These are phyloP conservation scores for Lupinus albus DNA, from an alignment of 306 rosid genomes.

Conservation along the genomic window DNA sequence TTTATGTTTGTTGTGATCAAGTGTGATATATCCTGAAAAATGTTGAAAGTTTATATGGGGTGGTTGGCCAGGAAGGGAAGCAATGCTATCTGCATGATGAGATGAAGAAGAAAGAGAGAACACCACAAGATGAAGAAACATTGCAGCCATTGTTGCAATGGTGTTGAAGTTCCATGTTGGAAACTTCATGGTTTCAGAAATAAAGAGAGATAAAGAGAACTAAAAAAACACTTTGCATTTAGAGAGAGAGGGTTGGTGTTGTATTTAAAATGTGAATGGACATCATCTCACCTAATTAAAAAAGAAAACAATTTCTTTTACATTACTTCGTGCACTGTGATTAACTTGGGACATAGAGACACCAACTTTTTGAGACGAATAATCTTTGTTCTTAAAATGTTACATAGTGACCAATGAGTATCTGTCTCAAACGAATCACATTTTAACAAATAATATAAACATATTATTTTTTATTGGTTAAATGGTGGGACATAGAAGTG, in stretches of 20 bases:
- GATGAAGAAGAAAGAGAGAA: slow-evolving; percentile 16
- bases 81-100: slow-evolving; percentile 48
- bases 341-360: too few species aligned
- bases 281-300: too few species aligned
- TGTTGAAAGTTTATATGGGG: slow-evolving; percentile 56
- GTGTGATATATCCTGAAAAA: slow-evolving; percentile 65
- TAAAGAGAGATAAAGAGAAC: not conserved
- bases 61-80: slow-evolving; percentile 63
- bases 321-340: too few species aligned
- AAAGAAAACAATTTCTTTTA: too few species aligned
- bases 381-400: too few species aligned
- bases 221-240: not conserved
- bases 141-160: slow-evolving; percentile 34
- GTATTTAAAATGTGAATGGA: slow-evolving; percentile 42
- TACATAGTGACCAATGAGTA: too few species aligned
- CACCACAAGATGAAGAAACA: slow-evolving; percentile 41
- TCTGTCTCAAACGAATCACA: too few species aligned
- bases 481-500: slow-evolving; percentile 44
- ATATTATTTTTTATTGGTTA: too few species aligned
- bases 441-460: too few species aligned
- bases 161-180: slow-evolving; percentile 30
- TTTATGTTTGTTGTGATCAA: slow-evolving; percentile 50
- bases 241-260: not conserved
- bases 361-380: too few species aligned
- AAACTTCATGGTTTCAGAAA: slow-evolving; percentile 40